Evolutionary conservation across 768 basidiomycete species (phyloP).

Genomic region (Mycena alexandri): DNA sequence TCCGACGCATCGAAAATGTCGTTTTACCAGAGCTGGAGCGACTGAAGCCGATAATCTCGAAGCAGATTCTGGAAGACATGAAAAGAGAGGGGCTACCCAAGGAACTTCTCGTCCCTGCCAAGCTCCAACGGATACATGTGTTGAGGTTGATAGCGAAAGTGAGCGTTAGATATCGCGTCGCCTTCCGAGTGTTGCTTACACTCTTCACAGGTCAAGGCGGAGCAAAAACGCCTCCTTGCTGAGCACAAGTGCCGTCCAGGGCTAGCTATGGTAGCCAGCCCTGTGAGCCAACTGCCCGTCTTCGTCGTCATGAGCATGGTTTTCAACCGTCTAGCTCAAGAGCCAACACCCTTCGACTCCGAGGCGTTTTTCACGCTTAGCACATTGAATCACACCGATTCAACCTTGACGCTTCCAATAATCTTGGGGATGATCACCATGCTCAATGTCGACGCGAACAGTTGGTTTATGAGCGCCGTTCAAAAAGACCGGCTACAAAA

Average conservation of each 20-base stretch:
- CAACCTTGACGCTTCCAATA: constrained; percentile 78
- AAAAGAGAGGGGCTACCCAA: constrained; percentile 65
- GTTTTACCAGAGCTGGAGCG: constrained; percentile 69
- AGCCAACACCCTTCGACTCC: constrained; percentile 78
- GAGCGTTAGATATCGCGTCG: constrained; percentile 34
- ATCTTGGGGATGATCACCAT: constrained; percentile 79
- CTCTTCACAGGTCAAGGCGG: constrained; percentile 59
- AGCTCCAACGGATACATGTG: constrained; percentile 60
- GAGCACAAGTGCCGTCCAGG: constrained; percentile 69
- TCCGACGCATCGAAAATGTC: constrained; percentile 70
- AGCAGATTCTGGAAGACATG: constrained; percentile 65
- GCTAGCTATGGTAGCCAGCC: constrained; percentile 70
- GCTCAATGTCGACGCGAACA: constrained; percentile 83
- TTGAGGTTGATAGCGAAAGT: constrained; percentile 65
- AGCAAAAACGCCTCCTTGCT: constrained; percentile 70
- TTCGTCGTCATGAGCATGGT: constrained; percentile 76
- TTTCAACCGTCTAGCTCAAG: constrained; percentile 65
- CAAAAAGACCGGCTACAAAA: constrained; percentile 64
- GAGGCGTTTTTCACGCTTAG: constrained; percentile 84
- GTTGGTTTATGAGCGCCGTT: constrained; percentile 76
- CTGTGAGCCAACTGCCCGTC: constrained; percentile 76
- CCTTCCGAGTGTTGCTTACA: constrained; percentile 13
- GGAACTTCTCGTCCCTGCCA: constrained; percentile 55
- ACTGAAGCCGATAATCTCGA: constrained; percentile 58
- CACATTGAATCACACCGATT: constrained; percentile 77